Evolutionary conservation across 441 rosid genomes (phyloP), one percentile per base, ranked within the genome.

Genomic region (Hura crepitans): DNA sequence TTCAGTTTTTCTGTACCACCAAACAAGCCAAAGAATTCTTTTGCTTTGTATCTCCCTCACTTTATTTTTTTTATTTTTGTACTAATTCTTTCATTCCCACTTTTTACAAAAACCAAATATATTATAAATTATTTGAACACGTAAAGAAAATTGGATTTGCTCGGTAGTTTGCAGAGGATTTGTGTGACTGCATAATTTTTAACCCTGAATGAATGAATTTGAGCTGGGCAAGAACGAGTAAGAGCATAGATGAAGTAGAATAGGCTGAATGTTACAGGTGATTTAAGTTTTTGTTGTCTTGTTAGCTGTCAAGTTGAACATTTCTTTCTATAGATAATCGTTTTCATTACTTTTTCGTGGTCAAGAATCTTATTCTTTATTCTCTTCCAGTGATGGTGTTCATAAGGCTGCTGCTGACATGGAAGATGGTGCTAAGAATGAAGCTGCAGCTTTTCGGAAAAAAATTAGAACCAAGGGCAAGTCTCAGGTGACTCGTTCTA

Each of bases 391-490:
- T 73, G 84, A 75, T 69, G 78, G 49, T 77, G 72, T 67, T 73
- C 31, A 59, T 68, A 53, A 69, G 77, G 80, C 74, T 67, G 80
- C 86, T 75, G 72, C 72, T 76, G 81, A 73, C 76, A 82, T 78
- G 27, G 84, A 76, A 60, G 69, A 75, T 55, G 69, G 76, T 73
- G 69, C 66, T 74, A 79, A 84, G 65, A 70, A 72, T 45, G 84
- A 82, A 79, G 77, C 62, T 66, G 78, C 71, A 46, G 66, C 66
- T 77, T 49, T 47, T 53, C 73, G 68, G 62, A 86, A 81, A 85
- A 82, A 79, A 81, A 69, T 73, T 59, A 85, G 81, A 80, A 78
- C 74, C 28, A 86, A 84, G 73, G 80, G 62, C 68, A 77, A 70
- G 82, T 81, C 74, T 73, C 81, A 82, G 77, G 65, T 50, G 62